phyloP scores from a whole-genome alignment of 1,284 basidiomycete species.

The Cryptococcus floricola region DNA sequence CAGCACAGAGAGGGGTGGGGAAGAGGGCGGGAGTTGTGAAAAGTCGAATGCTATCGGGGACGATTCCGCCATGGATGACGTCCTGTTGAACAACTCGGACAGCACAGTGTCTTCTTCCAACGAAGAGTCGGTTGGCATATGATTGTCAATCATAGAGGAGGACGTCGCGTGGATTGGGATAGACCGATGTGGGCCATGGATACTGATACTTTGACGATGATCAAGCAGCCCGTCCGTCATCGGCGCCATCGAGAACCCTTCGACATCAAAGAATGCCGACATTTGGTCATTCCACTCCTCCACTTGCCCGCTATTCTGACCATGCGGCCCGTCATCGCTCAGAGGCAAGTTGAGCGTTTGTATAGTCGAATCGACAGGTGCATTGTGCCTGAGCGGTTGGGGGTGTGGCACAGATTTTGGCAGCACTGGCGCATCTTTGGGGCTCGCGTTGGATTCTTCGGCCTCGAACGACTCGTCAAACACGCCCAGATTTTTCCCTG shows the following conservation, averaged over 20 bases:
- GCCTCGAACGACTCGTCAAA: not conserved
- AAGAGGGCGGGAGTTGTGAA: conserved; percentile 37
- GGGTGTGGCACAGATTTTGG: not conserved
- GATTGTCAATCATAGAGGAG: not conserved
- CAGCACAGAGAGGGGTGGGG: conserved; percentile 26
- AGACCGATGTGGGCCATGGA: not conserved
- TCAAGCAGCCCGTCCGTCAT: not conserved
- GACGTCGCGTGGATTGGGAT: not conserved
- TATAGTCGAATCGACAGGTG: conserved; percentile 1
- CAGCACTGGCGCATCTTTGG: not conserved
- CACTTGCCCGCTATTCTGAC: not conserved
- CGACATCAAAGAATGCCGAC: conserved; percentile 41
- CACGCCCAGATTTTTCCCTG: conserved; percentile 25
- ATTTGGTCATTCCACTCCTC: conserved; percentile 33
- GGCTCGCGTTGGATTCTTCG: not conserved
- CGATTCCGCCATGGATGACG: conserved; percentile 25
- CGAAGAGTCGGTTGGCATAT: conserved; percentile 6
- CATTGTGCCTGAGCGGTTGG: not conserved
- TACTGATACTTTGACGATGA: not conserved
- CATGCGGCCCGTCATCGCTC: conserved; percentile 30
- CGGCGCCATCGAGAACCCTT: conserved; percentile 29
- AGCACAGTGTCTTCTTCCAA: conserved; percentile 34
- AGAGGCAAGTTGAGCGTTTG: conserved; percentile 41
- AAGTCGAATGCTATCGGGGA: conserved; percentile 36
- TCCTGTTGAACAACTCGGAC: conserved; percentile 36